A percentile compares a stretch with the other conserved stretches of the same genome.
Evolutionary conservation across 352 stramenopile genomes (phyloP).

Genomic region (Lagenidium sp.): DNA sequence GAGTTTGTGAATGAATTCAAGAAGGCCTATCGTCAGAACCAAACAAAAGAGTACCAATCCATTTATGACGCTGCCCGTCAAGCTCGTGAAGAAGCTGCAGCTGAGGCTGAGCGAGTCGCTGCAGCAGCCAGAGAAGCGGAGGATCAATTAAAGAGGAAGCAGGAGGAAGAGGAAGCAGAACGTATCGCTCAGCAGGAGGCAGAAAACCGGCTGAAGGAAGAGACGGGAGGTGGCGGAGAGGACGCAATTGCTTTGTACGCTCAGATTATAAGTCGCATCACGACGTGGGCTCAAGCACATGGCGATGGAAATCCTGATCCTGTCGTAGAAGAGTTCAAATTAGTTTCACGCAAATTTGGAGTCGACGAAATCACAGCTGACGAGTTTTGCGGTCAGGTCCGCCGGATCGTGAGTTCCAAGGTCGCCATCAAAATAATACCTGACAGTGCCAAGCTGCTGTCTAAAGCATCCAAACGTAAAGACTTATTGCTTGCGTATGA

Average conservation of each 20-base stretch:
- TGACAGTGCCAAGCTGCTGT: slow-evolving; percentile 58
- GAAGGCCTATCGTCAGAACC: slow-evolving; percentile 82
- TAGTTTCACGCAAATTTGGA: slow-evolving; percentile 41
- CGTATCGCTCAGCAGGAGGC: slow-evolving; percentile 29
- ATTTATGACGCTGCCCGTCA: slow-evolving; percentile 63
- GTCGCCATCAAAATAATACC: slow-evolving; percentile 63
- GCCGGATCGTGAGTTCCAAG: slow-evolving; percentile 64
- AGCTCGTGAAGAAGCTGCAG: slow-evolving; percentile 31
- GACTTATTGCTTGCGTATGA: slow-evolving; percentile 43
- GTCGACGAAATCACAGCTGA: slow-evolving; percentile 59
- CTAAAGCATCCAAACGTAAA: slow-evolving; percentile 42
- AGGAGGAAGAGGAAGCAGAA: slow-evolving; percentile 49
- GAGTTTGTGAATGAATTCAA: slow-evolving; percentile 84
- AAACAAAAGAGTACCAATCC: slow-evolving; percentile 76
- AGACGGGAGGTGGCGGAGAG: slow-evolving; percentile 14
- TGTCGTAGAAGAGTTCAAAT: slow-evolving; percentile 57
- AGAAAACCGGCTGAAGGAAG: slow-evolving; percentile 15
- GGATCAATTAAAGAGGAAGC: slow-evolving; percentile 33
- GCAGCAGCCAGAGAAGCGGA: slow-evolving; percentile 20
- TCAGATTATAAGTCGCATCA: slow-evolving; percentile 58
- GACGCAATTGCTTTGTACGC: slow-evolving; percentile 52
- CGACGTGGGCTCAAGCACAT: slow-evolving; percentile 46
- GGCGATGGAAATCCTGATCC: slow-evolving; percentile 30
- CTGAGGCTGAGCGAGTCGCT: slow-evolving; percentile 16
- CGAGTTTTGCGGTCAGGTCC: slow-evolving; percentile 62